These are phyloP conservation scores for Cladosporium halotolerans DNA, from an alignment of 2,329 filamentous ascomycete species.

Conservation along the genomic window DNA sequence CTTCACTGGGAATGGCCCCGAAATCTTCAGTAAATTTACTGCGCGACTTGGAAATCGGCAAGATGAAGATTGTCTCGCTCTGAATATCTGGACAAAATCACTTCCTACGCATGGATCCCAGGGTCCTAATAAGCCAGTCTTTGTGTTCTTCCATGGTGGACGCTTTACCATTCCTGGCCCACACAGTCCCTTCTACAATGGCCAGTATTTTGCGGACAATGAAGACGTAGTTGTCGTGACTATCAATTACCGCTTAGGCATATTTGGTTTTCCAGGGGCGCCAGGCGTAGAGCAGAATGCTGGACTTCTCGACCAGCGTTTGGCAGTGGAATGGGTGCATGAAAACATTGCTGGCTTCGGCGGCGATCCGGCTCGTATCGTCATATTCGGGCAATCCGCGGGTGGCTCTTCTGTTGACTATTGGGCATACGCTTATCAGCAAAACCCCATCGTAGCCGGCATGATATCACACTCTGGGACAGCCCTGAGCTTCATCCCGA, in stretches of 20 bases:
- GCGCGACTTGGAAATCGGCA: slow-evolving; percentile 17
- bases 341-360: slow-evolving; percentile 48
- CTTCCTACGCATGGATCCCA: slow-evolving; percentile 13
- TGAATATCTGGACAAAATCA: slow-evolving; percentile 33
- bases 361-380: slow-evolving; percentile 32
- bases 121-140: slow-evolving; percentile 24
- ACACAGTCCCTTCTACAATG: slow-evolving; percentile 35
- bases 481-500: slow-evolving; percentile 41
- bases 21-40: slow-evolving; percentile 18
- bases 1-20: slow-evolving; percentile 20
- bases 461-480: slow-evolving; percentile 35
- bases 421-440: slow-evolving; percentile 29
- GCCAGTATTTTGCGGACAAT: slow-evolving; percentile 31
- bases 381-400: slow-evolving; percentile 26
- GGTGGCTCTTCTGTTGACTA: slow-evolving; percentile 25
- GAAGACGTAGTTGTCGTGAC: slow-evolving; percentile 38
- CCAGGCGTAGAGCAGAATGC: slow-evolving; percentile 38
- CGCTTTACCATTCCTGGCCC: slow-evolving; percentile 33
- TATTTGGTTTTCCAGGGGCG: slow-evolving; percentile 38
- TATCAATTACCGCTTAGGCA: slow-evolving; percentile 38
- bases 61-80: slow-evolving; percentile 30
- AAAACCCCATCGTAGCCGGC: slow-evolving; percentile 35
- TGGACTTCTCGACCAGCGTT: slow-evolving; percentile 49
- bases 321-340: slow-evolving; percentile 47
- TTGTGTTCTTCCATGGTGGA: slow-evolving; percentile 39